Percentiles rank a stretch among this genome's conserved stretches.
phyloP scores from a whole-genome alignment of 305 asterid genomes.

The Petunia hybrid region DNA sequence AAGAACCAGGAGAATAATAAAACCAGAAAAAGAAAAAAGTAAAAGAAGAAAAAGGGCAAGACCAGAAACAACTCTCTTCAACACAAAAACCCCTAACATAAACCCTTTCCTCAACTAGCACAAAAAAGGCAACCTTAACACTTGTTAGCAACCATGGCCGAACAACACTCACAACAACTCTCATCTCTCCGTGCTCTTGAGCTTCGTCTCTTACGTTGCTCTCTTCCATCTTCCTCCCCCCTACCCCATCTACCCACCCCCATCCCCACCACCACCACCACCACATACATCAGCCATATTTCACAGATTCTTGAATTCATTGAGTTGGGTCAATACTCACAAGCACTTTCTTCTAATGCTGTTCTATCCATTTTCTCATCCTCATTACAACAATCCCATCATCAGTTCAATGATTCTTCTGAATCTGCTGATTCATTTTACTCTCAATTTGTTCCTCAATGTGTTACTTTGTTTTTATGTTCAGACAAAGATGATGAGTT shows the following conservation, averaged over 20 bases:
- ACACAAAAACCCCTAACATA: constrained; percentile 3
- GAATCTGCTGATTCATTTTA: constrained; percentile 56
- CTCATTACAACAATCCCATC: constrained; percentile 29
- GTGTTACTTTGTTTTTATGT: constrained; percentile 56
- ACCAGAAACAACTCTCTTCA: too few species aligned
- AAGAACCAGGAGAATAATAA: too few species aligned
- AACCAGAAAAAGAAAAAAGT: too few species aligned
- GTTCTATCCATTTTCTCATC: constrained; percentile 49
- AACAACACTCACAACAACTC: constrained; percentile 15
- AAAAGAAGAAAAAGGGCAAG: too few species aligned
- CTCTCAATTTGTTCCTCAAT: constrained; percentile 55
- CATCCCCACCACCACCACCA: constrained; percentile 24
- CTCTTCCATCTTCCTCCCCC: constrained; percentile 35
- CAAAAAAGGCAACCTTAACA: too few species aligned
- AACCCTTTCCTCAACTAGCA: neutral
- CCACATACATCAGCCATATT: constrained; percentile 29
- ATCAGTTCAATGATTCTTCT: constrained; percentile 31
- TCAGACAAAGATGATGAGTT: constrained; percentile 33
- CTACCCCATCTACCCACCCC: neutral
- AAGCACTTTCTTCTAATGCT: constrained; percentile 57
- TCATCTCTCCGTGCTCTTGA: constrained; percentile 36
- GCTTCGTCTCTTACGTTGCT: constrained; percentile 43
- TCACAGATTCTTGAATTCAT: constrained; percentile 52
- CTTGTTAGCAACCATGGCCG: constrained; percentile 35
- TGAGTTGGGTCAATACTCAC: constrained; percentile 61